Percentiles rank a stretch among this genome's conserved stretches.
These are phyloP conservation scores for Thoreauomyces humboldtii DNA, from an alignment of 192 early-diverging fungal genomes.

Conservation along the genomic window DNA sequence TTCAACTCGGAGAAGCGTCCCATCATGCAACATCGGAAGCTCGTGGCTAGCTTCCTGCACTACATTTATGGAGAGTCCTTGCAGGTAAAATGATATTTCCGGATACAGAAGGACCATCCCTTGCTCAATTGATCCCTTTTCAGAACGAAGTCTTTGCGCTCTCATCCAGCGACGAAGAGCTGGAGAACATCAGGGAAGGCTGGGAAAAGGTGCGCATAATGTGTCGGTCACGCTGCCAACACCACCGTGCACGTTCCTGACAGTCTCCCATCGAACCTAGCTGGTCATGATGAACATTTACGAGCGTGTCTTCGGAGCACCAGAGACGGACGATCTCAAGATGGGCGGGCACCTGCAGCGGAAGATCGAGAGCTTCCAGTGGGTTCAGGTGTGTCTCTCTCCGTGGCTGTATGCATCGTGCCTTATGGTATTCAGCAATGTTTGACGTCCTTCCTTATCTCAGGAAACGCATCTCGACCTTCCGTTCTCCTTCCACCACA, in stretches of 20 bases:
- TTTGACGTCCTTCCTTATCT: background rate
- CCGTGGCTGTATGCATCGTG: background rate
- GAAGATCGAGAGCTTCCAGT: constrained; percentile 43
- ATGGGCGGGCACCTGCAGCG: constrained; percentile 33
- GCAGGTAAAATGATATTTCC: too few relatives aligned
- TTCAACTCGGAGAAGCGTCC: constrained; percentile 36
- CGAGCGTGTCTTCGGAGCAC: constrained; percentile 43
- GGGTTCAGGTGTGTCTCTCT: constrained; percentile 46
- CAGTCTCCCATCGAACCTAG: too few relatives aligned
- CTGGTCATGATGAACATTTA: constrained; percentile 49
- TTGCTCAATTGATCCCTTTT: background rate
- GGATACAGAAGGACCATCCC: too few relatives aligned
- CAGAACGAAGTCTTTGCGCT: constrained; percentile 40
- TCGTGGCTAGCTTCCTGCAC: constrained; percentile 41
- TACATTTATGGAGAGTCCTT: constrained; percentile 37
- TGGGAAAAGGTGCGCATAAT: constrained; percentile 50
- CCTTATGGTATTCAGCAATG: background rate
- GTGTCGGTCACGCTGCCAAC: background rate
- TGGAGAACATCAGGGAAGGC: constrained; percentile 49
- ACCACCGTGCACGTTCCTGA: background rate
- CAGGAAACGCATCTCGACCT: constrained; percentile 52
- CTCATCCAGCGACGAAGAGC: constrained; percentile 33
- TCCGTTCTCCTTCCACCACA: constrained; percentile 38
- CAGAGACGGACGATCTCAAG: constrained; percentile 44
- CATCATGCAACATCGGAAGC: constrained; percentile 39